phyloP scores from a whole-genome alignment of 257 asterid species.

The Scutellaria baicalensis region DNA sequence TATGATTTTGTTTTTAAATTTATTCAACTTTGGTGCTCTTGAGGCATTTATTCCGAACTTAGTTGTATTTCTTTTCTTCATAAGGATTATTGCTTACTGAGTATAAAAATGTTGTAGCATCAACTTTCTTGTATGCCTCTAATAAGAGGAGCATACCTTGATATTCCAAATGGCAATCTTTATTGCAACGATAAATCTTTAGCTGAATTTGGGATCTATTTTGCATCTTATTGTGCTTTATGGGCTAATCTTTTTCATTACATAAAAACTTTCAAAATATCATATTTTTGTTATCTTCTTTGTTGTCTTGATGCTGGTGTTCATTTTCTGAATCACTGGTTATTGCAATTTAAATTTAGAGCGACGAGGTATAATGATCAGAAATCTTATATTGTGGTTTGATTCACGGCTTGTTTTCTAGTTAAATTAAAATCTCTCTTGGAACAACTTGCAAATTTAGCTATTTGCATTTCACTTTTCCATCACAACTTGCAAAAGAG shows the following conservation, averaged over 20 bases:
- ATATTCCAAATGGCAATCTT: neutral
- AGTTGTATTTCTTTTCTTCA: conserved; percentile 20
- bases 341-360: neutral
- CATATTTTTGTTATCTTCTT: neutral
- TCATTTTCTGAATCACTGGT: neutral
- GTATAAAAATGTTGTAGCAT: conserved; percentile 19
- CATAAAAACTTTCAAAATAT: neutral
- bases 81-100: conserved; percentile 25
- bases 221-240: neutral
- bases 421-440: neutral
- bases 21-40: conserved; percentile 18
- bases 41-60: conserved; percentile 26
- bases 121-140: conserved; percentile 21
- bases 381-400: neutral
- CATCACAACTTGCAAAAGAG: neutral
- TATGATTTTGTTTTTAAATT: conserved; percentile 15
- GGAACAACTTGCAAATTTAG: neutral
- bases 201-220: neutral
- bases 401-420: neutral
- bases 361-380: neutral
- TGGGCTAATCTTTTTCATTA: neutral
- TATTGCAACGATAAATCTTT: neutral
- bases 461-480: neutral
- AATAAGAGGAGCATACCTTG: conserved; percentile 31
- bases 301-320: neutral